Percentiles rank a stretch among this genome's conserved stretches.
Evolutionary conservation across 352 stramenopile species (phyloP).

Genomic region (Globisporangium iwayamae): DNA sequence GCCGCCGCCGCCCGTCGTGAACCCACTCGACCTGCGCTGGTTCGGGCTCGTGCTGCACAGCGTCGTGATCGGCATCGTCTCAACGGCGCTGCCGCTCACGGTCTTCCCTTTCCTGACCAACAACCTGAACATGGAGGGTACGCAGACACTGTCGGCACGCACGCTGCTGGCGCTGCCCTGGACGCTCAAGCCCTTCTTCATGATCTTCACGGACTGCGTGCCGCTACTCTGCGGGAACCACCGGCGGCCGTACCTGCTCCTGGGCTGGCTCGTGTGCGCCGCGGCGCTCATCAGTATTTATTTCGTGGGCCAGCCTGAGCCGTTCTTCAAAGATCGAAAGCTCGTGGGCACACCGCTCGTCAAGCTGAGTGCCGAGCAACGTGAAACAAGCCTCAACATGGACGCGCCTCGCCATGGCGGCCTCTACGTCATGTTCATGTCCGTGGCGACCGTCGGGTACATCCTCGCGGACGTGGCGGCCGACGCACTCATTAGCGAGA

Average conservation of each 20-base stretch:
- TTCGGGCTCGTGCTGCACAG: conserved; percentile 52
- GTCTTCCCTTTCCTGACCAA: conserved; percentile 64
- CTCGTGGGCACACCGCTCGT: conserved; percentile 24
- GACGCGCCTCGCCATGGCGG: conserved; percentile 37
- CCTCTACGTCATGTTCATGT: conserved; percentile 64
- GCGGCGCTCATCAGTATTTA: conserved; percentile 28
- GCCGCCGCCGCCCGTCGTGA: conserved; percentile 7
- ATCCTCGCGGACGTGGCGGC: conserved; percentile 73
- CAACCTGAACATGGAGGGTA: conserved; percentile 71
- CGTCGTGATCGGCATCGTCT: conserved; percentile 46
- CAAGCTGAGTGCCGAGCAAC: conserved; percentile 23
- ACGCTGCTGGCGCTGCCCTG: conserved; percentile 49
- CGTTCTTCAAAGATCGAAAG: conserved; percentile 40
- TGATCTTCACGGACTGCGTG: conserved; percentile 33
- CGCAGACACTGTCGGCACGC: conserved; percentile 48
- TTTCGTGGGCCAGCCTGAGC: conserved; percentile 36
- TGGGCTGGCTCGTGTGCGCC: conserved; percentile 42
- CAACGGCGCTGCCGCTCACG: conserved; percentile 42
- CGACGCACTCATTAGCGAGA: conserved; percentile 50
- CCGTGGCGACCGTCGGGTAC: conserved; percentile 65
- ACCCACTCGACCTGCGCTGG: conserved; percentile 35
- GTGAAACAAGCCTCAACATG: conserved; percentile 30
- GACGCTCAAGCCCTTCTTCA: conserved; percentile 46
- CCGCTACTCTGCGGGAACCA: conserved; percentile 23
- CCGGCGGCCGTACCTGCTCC: conserved; percentile 27